Percentiles rank a stretch among this genome's conserved stretches.
Evolutionary conservation across 345 rosid genomes (phyloP).

Genomic region (Aethionema arabicum): DNA sequence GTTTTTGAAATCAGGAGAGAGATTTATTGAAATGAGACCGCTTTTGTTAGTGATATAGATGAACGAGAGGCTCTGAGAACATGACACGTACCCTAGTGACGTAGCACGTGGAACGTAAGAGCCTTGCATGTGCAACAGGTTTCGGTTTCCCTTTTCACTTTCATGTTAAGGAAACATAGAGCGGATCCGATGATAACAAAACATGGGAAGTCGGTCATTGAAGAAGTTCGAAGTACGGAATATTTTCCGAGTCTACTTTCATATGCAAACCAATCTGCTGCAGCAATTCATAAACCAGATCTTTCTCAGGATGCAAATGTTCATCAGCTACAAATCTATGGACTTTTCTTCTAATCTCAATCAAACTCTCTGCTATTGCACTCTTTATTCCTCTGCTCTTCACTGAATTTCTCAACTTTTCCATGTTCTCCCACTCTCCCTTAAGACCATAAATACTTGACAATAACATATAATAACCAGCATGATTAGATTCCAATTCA

Average conservation of each 20-base stretch:
- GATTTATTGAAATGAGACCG: constrained; percentile 2
- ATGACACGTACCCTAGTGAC: constrained; percentile 47
- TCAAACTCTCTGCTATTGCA: constrained; percentile 43
- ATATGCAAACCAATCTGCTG: constrained; percentile 43
- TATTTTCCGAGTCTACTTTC: constrained; percentile 24
- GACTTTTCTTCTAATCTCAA: constrained; percentile 40
- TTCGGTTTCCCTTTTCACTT: constrained; percentile 28
- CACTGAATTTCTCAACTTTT: constrained; percentile 42
- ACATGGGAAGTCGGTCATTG: too few relatives aligned
- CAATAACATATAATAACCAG: constrained; percentile 50
- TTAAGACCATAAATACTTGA: constrained; percentile 59
- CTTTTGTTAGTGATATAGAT: constrained; percentile 30
- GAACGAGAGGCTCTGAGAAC: not conserved
- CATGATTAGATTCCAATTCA: constrained; percentile 50
- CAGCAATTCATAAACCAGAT: constrained; percentile 41
- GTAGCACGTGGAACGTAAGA: constrained; percentile 47
- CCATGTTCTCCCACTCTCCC: constrained; percentile 48
- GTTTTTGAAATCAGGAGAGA: not conserved
- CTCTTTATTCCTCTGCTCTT: constrained; percentile 48
- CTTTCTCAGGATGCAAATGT: constrained; percentile 39
- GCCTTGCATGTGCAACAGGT: constrained; percentile 72
- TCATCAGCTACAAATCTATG: constrained; percentile 53
- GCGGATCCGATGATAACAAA: constrained; percentile 30
- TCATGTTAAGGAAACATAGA: not conserved
- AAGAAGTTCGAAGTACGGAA: constrained; percentile 1